Percentiles rank a stretch among this genome's conserved stretches.
Evolutionary conservation across 2,329 filamentous ascomycete species (phyloP).

Genomic region (Colletotrichum godetiae): DNA sequence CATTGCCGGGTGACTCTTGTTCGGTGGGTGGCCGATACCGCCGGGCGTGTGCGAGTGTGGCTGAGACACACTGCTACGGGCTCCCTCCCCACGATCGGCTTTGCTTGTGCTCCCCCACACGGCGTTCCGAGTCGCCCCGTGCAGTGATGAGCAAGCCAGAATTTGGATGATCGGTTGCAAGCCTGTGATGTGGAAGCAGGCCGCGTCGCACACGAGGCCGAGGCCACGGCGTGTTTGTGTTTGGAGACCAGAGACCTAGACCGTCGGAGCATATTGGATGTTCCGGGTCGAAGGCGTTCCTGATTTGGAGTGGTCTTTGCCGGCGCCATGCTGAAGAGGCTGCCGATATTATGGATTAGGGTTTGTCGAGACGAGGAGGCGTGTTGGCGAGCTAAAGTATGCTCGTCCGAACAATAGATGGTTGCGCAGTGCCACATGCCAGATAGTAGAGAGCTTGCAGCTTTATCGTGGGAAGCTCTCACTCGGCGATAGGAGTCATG

Average conservation of each 20-base stretch:
- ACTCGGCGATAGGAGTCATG: constrained; percentile 68
- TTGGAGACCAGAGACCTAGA: constrained; percentile 13
- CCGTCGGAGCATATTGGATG: constrained; percentile 15
- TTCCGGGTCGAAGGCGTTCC: background rate
- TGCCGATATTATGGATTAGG: constrained; percentile 26
- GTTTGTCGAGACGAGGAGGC: constrained; percentile 17
- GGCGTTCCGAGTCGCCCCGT: constrained; percentile 16
- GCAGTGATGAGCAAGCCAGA: background rate
- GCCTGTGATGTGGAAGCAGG: background rate
- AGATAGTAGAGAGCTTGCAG: background rate
- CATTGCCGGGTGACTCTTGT: constrained; percentile 20
- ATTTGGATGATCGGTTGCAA: background rate
- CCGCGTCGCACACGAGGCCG: background rate
- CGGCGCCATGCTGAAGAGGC: constrained; percentile 1
- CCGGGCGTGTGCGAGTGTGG: constrained; percentile 32
- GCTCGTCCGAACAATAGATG: constrained; percentile 23
- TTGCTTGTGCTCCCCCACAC: constrained; percentile 28
- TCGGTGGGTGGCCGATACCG: constrained; percentile 28
- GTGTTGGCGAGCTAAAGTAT: constrained; percentile 6
- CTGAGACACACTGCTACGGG: constrained; percentile 28
- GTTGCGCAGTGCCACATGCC: background rate
- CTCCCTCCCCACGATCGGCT: constrained; percentile 23
- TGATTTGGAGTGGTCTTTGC: constrained; percentile 1
- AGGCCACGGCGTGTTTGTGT: constrained; percentile 5
- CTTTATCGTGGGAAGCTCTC: constrained; percentile 14